Conservation (phyloP, 1,284 basidiomycete species). For the Kwoniella shivajii region DNA sequence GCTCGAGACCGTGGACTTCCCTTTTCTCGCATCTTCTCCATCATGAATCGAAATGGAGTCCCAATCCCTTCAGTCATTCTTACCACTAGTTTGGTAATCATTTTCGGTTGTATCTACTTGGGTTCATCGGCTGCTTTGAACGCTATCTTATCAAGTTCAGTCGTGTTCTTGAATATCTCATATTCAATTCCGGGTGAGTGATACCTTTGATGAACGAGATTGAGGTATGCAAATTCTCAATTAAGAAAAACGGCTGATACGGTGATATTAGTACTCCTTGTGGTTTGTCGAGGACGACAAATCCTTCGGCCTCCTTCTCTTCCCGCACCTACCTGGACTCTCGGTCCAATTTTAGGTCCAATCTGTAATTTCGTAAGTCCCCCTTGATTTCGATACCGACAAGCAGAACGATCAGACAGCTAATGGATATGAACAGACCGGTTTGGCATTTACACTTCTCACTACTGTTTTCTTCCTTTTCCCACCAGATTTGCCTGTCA, state of each 20-base stretch:
- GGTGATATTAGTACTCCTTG: conserved; percentile 37
- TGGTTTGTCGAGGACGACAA: conserved; percentile 53
- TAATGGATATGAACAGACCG: conserved; percentile 26
- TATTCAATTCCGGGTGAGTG: conserved; percentile 52
- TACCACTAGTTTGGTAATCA: conserved; percentile 57
- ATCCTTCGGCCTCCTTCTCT: conserved; percentile 45
- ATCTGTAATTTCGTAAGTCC: conserved; percentile 48
- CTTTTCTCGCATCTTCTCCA: conserved; percentile 60
- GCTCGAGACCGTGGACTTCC: conserved; percentile 70
- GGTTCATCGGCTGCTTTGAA: conserved; percentile 60
- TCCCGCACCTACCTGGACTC: conserved; percentile 40
- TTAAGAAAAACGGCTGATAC: neutral
- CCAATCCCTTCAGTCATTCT: conserved; percentile 65
- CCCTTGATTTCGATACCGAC: neutral
- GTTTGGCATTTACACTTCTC: conserved; percentile 52
- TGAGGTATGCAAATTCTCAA: too few relatives aligned
- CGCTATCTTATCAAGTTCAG: conserved; percentile 55
- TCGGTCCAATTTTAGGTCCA: conserved; percentile 43
- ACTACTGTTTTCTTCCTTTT: conserved; percentile 59
- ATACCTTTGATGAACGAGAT: neutral
- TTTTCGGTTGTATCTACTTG: conserved; percentile 60
- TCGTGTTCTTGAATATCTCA: conserved; percentile 56
- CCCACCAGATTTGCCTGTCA: conserved; percentile 55
- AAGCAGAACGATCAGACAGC: too few relatives aligned
- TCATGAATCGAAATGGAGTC: conserved; percentile 59